These are phyloP conservation scores for Symbiodinium natans DNA, from an alignment of 73 alveolate genomes.

Conservation along the genomic window DNA sequence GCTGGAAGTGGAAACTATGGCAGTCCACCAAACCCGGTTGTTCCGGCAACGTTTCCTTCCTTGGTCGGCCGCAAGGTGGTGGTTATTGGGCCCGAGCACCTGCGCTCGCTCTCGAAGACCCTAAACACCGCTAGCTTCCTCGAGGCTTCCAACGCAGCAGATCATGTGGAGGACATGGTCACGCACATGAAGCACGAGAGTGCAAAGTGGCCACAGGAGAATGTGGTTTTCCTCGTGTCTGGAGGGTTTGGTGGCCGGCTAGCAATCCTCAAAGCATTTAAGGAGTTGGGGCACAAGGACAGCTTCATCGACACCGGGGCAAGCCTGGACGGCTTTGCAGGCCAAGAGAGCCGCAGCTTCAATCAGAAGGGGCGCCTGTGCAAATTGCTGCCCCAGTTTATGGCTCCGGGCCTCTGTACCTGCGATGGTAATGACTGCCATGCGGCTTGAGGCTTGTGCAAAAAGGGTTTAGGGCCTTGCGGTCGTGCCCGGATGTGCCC, in stretches of 20 bases:
- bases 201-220: constrained; percentile 30
- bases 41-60: background rate
- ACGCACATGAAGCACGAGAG: background rate
- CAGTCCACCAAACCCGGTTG: background rate
- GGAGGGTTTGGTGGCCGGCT: constrained; percentile 7
- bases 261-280: background rate
- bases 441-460: background rate
- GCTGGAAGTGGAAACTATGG: background rate
- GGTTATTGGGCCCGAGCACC: constrained; percentile 9
- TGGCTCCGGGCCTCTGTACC: constrained; percentile 22
- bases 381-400: background rate
- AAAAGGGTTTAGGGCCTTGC: too few relatives aligned
- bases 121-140: constrained; percentile 30
- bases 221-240: background rate
- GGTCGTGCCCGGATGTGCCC: too few relatives aligned
- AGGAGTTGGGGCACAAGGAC: constrained; percentile 13
- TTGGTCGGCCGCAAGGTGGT: constrained; percentile 25
- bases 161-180: background rate
- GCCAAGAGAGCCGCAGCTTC: constrained; percentile 27
- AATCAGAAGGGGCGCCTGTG: background rate
- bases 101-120: background rate
- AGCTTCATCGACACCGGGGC: constrained; percentile 50
- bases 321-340: constrained; percentile 28
- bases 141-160: constrained; percentile 32
- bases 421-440: background rate